Percentiles rank a stretch among this genome's conserved stretches.
These are phyloP conservation scores for Lycium ferocissimum DNA, from an alignment of 257 asterid species.

Conservation along the genomic window DNA sequence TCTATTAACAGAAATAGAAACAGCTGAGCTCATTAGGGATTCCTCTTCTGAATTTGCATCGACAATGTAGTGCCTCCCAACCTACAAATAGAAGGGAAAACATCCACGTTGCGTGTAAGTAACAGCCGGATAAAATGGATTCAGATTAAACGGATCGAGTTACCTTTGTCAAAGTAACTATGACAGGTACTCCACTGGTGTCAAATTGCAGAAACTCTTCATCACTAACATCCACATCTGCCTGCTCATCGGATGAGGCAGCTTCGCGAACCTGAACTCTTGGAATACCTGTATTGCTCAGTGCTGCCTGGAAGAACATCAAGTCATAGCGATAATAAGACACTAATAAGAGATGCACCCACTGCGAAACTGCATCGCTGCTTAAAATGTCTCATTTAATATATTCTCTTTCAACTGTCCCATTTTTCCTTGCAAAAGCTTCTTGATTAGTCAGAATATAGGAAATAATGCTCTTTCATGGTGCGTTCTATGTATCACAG, in stretches of 20 bases:
- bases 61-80: conserved; percentile 77
- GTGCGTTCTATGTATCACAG: conserved; percentile 7
- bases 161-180: conserved; percentile 85
- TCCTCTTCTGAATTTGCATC: conserved; percentile 96
- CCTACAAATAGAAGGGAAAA: conserved; percentile 46
- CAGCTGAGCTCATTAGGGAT: conserved; percentile 91
- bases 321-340: background rate
- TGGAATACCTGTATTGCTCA: conserved; percentile 86
- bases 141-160: conserved; percentile 6
- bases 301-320: conserved; percentile 64
- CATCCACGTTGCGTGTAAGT: background rate
- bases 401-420: background rate
- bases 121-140: background rate
- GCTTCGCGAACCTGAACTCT: conserved; percentile 70
- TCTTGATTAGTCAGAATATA: background rate
- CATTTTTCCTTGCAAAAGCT: background rate
- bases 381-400: background rate
- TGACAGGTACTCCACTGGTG: conserved; percentile 75
- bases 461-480: conserved; percentile 1
- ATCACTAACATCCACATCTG: conserved; percentile 83
- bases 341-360: background rate
- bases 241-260: conserved; percentile 64
- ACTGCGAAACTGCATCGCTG: background rate
- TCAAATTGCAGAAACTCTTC: conserved; percentile 85
- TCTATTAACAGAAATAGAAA: conserved; percentile 78